Base-by-base conservation (phyloP, 306 rosid genomes). In the Canavalia gladiata region DNA sequence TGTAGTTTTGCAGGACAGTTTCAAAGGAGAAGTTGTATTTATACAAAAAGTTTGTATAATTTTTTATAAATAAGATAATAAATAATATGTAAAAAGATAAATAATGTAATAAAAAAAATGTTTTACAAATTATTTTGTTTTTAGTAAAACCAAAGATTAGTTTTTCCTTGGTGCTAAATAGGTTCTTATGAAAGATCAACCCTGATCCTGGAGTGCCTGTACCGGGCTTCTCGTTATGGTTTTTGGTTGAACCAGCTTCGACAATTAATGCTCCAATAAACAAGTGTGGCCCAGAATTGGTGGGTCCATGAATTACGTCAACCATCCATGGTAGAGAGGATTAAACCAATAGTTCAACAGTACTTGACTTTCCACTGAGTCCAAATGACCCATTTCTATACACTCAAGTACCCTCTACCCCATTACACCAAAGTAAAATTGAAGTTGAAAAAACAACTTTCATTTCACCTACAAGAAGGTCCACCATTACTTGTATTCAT, bases 241-340 rank as follows among this genome's bases (percentile, higher is more conserved):
- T 7, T 57, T 58, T 30, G 30, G 65, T 58, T n/a, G 2, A 60
- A 7, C 49, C 11, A 64, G 41, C 46, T 66, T 67, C 6, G 39
- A 6, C 7, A 33, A 70, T 82, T 12, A 52, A 82, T 62, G 75
- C 37, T 29, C 37, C 47, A 51, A 54, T 64, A 74, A 42, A 77
- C 11, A 51, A 37, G 72, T 25, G 42, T 50, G 41, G 52, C 41
- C 73, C 59, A 62, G 1, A 54, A 62, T 7, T 72, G 75, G 56
- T 72, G 75, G 64, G 63, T 9, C 83, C 83, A 83, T 30, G 30
- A 55, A 37, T 46, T 58, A 78, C 80, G 50, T 83, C 62, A 78
- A 49, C 76, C 49, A 72, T 57, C 47, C 56, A 30, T 49, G 39
- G 47, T 13, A 43, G 4, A n/a, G 46, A 37, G 52, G 49, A 51